These are phyloP conservation scores for Linderniella brevidens DNA, from an alignment of 257 asterid species.

Conservation along the genomic window DNA sequence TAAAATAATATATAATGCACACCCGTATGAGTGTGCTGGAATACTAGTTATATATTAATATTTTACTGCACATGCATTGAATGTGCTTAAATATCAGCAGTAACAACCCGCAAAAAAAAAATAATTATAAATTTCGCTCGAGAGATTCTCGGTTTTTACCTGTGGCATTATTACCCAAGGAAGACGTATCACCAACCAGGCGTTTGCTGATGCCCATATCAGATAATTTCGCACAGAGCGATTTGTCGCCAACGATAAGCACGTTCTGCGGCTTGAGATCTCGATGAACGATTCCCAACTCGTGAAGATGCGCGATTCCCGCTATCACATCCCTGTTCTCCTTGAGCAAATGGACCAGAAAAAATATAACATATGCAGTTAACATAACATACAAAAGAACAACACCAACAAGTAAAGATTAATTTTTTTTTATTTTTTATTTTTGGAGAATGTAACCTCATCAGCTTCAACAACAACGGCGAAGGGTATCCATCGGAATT, in stretches of 20 bases:
- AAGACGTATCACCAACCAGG: conserved; percentile 68
- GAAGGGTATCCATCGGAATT: conserved; percentile 58
- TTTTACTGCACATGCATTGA: too few species aligned
- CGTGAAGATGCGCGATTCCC: conserved; percentile 85
- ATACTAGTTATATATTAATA: too few species aligned
- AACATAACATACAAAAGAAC: conserved; percentile 5
- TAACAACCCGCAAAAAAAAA: too few species aligned
- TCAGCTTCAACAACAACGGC: conserved; percentile 47
- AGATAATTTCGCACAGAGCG: conserved; percentile 71
- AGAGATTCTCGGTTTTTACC: conserved; percentile 27
- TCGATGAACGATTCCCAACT: conserved; percentile 83
- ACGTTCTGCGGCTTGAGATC: conserved; percentile 91
- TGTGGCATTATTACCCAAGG: conserved; percentile 69
- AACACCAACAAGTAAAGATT: conserved; percentile 2
- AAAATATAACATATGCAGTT: not conserved
- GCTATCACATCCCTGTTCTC: conserved; percentile 66
- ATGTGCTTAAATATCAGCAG: too few species aligned
- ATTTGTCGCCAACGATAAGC: conserved; percentile 39
- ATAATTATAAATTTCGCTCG: too few species aligned
- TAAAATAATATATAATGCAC: too few species aligned
- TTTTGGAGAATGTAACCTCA: conserved; percentile 40
- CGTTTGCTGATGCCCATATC: conserved; percentile 98
- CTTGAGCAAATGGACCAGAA: conserved; percentile 6
- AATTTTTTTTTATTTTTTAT: not conserved
- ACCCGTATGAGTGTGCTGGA: too few species aligned